A percentile compares a stretch with the other conserved stretches of the same genome.
phyloP scores from a whole-genome alignment of 1,284 basidiomycete species.

The Pseudozyma sp. region DNA sequence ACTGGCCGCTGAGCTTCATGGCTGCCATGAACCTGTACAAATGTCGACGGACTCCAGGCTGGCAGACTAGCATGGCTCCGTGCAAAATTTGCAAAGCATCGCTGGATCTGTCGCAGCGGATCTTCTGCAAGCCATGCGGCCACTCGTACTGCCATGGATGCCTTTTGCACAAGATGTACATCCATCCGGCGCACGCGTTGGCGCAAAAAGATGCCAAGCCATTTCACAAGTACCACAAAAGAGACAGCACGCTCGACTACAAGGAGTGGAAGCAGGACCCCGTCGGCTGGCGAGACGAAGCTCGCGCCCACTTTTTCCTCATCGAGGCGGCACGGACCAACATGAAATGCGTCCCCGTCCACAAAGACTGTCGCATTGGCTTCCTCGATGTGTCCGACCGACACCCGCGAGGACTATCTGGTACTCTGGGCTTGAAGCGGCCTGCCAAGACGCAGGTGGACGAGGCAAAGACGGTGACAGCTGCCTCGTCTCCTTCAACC shows the following conservation, averaged over 20 bases:
- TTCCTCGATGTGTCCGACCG: slow-evolving; percentile 36
- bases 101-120: slow-evolving; percentile 27
- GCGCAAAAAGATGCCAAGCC: slow-evolving; percentile 26
- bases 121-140: slow-evolving; percentile 41
- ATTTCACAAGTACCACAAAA: slow-evolving; percentile 40
- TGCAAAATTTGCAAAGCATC: slow-evolving; percentile 43
- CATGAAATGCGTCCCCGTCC: slow-evolving; percentile 26
- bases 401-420: slow-evolving; percentile 29
- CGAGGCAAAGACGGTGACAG: slow-evolving; percentile 1
- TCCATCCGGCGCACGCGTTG: slow-evolving; percentile 45
- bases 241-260: slow-evolving; percentile 37
- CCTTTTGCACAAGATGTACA: slow-evolving; percentile 33
- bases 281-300: slow-evolving; percentile 19
- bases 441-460: slow-evolving; percentile 7
- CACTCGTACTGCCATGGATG: slow-evolving; percentile 47
- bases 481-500: slow-evolving; percentile 7
- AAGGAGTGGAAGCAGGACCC: slow-evolving; percentile 45
- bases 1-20: slow-evolving; percentile 40
- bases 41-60: slow-evolving; percentile 13
- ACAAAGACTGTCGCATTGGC: slow-evolving; percentile 27
- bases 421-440: slow-evolving; percentile 22
- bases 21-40: slow-evolving; percentile 42
- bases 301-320: slow-evolving; percentile 40
- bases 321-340: slow-evolving; percentile 43
- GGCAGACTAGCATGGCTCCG: slow-evolving; percentile 15